Base-by-base conservation (phyloP, 805 yeast genomes). In the Saccharomycopsis sp. region DNA sequence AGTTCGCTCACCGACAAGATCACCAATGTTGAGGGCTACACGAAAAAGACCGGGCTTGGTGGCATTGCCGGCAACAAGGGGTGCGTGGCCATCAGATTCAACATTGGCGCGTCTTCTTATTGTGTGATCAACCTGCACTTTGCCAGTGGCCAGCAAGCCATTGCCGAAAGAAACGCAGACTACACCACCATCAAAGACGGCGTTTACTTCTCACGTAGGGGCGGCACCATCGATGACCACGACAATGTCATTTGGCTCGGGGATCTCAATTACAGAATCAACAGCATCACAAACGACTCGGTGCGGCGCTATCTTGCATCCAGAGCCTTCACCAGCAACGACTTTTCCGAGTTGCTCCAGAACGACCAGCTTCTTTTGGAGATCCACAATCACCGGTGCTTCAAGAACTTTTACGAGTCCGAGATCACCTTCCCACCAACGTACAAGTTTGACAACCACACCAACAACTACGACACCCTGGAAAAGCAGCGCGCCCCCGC, bases 31-130 rank as follows among this genome's bases (percentile, higher is more conserved):
- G 88, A 87, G 51, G 96, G 96, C n/a, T 73, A 88, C n/a, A 73
- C 83, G 9, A 89, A 88, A 53, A 89, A 89, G 60, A 89, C 97
- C 0, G 98, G 97, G 0, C 65, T 92, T 41, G 96, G 96, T 29
- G 98, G 98, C 34, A 89, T 92, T 64, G 76, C 97, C 0, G 98
- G 96, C 13, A 89, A 92, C 58, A 89, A 89, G 59, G 98, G 98
- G 34, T 96, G 94, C 3, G 94, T 88, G 46, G 96, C 95, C 0
- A 85, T 92, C 12, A 70, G 96, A 46, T 83, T 89, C 60, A 75
- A 80, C 38, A 85, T 72, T 58, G 92, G 92, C 1, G 71, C 77
- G 23, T 80, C 95, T 0, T 68, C 81, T 1, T 80, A 87, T 53
- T 87, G 94, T 48, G 75, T 87, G 54, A 71, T 92, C 20, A 89